phyloP scores from a whole-genome alignment of 495 filamentous ascomycete species.

The Beverwykella pulmonaria region DNA sequence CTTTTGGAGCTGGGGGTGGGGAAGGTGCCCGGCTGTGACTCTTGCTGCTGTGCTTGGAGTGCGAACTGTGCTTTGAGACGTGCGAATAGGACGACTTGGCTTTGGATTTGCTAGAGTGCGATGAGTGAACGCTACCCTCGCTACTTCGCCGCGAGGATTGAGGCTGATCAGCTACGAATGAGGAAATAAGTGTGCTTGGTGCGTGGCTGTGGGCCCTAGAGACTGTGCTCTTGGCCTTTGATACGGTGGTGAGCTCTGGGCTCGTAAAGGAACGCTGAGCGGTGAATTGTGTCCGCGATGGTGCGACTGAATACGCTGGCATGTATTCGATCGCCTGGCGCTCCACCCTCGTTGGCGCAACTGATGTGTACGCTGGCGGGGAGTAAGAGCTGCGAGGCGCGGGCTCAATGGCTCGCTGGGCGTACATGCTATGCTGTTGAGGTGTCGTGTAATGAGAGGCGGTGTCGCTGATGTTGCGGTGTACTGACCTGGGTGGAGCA shows the following conservation, averaged over 20 bases:
- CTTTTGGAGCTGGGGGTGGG: conserved; percentile 13
- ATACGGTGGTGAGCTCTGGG: conserved; percentile 26
- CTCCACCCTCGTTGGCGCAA: conserved; percentile 31
- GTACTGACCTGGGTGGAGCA: conserved; percentile 27
- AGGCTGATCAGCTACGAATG: conserved; percentile 26
- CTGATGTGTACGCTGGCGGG: conserved; percentile 29
- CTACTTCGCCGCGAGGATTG: conserved; percentile 32
- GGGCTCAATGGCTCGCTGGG: conserved; percentile 33
- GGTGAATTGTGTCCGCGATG: conserved; percentile 28
- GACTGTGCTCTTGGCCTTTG: conserved; percentile 33
- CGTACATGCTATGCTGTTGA: conserved; percentile 8
- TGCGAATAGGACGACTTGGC: conserved; percentile 30
- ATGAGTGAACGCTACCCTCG: conserved; percentile 40
- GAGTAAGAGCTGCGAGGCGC: conserved; percentile 29
- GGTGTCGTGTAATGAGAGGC: conserved; percentile 26
- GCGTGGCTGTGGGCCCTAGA: conserved; percentile 17
- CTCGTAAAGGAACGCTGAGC: conserved; percentile 30
- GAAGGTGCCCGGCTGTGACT: conserved; percentile 30
- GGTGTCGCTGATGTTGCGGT: conserved; percentile 40
- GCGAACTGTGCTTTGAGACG: conserved; percentile 20
- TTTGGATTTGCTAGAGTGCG: conserved; percentile 34
- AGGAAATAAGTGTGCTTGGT: conserved; percentile 34
- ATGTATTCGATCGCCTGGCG: conserved; percentile 25
- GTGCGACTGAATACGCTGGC: conserved; percentile 28
- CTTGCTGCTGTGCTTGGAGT: conserved; percentile 26